Conservation (phyloP, 257 asterid species). For the Capsicum pubescens region DNA sequence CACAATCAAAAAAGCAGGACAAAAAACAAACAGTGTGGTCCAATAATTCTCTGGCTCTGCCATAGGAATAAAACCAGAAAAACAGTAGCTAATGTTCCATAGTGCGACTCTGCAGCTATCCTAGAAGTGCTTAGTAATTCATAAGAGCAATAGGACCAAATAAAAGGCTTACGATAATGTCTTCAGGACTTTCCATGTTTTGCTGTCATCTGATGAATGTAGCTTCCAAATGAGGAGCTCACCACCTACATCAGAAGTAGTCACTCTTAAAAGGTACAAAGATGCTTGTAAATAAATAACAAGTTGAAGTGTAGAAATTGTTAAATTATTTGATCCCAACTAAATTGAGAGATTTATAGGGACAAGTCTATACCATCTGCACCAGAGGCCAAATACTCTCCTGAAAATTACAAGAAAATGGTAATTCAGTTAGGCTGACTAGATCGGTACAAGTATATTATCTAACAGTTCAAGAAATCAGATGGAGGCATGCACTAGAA, state of each 20-base stretch:
- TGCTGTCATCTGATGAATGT: conserved; percentile 67
- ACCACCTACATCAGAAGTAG: conserved; percentile 63
- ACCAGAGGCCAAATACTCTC: conserved; percentile 94
- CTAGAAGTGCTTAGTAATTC: neutral
- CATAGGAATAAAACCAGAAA: conserved; percentile 4
- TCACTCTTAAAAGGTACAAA: conserved; percentile 24
- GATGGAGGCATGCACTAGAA: neutral
- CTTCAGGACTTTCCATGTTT: conserved; percentile 87
- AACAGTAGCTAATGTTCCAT: conserved; percentile 20
- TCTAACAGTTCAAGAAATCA: conserved; percentile 11
- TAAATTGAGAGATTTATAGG: neutral
- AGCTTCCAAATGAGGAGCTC: conserved; percentile 83
- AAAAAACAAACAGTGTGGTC: neutral
- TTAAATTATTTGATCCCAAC: neutral
- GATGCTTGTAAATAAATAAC: neutral
- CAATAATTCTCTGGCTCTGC: neutral
- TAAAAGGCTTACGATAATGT: conserved; percentile 71
- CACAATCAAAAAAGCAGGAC: neutral
- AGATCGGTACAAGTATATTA: neutral
- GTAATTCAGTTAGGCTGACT: conserved; percentile 9
- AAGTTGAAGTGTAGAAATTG: neutral
- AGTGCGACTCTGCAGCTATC: neutral
- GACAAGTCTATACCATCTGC: conserved; percentile 75
- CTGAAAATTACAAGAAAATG: conserved; percentile 55
- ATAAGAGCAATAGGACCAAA: neutral